A percentile compares a stretch with the other conserved stretches of the same genome.
These are phyloP conservation scores for Hydrangea macrophylla DNA, from an alignment of 148 eudicot genomes.

Conservation along the genomic window DNA sequence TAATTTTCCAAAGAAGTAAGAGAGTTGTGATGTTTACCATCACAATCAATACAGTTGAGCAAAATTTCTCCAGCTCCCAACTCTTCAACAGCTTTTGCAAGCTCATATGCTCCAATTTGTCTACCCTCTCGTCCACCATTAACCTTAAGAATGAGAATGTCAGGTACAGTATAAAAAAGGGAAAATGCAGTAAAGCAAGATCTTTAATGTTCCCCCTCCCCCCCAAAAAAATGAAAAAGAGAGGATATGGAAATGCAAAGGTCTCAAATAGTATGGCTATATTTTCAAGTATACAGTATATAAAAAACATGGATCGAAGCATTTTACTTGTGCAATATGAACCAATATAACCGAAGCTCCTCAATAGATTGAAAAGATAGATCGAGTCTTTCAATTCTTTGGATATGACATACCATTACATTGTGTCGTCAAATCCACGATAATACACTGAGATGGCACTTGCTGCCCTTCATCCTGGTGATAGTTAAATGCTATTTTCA, in stretches of 20 bases:
- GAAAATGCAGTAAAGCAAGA: not conserved
- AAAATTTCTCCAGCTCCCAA: slow-evolving; percentile 98
- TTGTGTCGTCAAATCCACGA: not conserved
- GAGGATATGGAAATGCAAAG: not conserved
- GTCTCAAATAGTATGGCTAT: not conserved
- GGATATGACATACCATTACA: not conserved
- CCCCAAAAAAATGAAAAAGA: not conserved
- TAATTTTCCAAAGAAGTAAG: slow-evolving; percentile 4
- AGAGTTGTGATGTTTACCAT: slow-evolving; percentile 50
- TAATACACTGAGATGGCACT: not conserved
- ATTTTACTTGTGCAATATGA: no score
- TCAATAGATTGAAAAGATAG: not conserved
- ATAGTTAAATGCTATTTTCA: not conserved
- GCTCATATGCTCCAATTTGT: slow-evolving; percentile 96
- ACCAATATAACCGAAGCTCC: not conserved
- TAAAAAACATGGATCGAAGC: no score
- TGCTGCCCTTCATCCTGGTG: not conserved
- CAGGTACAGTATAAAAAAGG: not conserved
- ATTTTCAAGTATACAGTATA: no score
- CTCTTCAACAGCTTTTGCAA: slow-evolving; percentile 96
- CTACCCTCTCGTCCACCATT: slow-evolving; percentile 98
- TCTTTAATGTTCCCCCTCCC: not conserved
- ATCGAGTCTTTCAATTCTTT: not conserved
- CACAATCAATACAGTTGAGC: slow-evolving; percentile 95
- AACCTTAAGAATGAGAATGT: slow-evolving; percentile 41